Evolutionary conservation across 208 protist genomes (phyloP).

Genomic region (Trypanosoma conorhini): DNA sequence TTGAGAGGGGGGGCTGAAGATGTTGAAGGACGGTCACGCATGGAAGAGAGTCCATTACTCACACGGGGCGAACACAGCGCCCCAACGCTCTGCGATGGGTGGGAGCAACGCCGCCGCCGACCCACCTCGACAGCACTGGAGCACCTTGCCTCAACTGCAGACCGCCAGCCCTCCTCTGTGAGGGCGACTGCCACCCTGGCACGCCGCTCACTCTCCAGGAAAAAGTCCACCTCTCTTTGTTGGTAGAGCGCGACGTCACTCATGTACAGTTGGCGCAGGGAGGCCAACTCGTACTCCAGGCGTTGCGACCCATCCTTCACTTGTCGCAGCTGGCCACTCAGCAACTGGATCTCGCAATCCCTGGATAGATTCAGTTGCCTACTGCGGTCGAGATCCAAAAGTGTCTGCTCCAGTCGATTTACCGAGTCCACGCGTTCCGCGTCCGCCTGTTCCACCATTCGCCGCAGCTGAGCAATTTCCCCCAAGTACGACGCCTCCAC

Average conservation of each 20-base stretch:
- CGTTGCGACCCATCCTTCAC: conserved; percentile 27
- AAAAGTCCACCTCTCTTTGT: conserved; percentile 18
- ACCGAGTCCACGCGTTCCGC: conserved; percentile 26
- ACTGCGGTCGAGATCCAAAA: conserved; percentile 23
- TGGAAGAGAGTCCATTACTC: not conserved
- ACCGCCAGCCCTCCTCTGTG: conserved; percentile 21
- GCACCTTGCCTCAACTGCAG: conserved; percentile 5
- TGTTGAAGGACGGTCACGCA: not conserved
- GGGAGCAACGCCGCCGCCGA: not conserved
- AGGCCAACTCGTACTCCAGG: conserved; percentile 31
- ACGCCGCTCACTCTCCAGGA: conserved; percentile 28
- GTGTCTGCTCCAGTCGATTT: conserved; percentile 19
- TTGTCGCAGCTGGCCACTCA: conserved; percentile 14
- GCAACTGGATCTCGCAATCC: conserved; percentile 26
- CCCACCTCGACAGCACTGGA: not conserved
- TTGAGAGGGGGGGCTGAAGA: not conserved
- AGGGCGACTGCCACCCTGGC: conserved; percentile 21
- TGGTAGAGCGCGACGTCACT: conserved; percentile 29
- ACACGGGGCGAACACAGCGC: not conserved
- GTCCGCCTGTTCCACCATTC: conserved; percentile 23
- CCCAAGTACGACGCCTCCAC: conserved; percentile 25
- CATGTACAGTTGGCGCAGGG: conserved; percentile 14
- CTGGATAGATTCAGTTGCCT: conserved; percentile 23
- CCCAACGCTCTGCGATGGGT: not conserved
- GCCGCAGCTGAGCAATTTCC: conserved; percentile 23